Conservation (phyloP, 192 early-diverging fungal genomes). For the Umbelopsis vinacea region DNA sequence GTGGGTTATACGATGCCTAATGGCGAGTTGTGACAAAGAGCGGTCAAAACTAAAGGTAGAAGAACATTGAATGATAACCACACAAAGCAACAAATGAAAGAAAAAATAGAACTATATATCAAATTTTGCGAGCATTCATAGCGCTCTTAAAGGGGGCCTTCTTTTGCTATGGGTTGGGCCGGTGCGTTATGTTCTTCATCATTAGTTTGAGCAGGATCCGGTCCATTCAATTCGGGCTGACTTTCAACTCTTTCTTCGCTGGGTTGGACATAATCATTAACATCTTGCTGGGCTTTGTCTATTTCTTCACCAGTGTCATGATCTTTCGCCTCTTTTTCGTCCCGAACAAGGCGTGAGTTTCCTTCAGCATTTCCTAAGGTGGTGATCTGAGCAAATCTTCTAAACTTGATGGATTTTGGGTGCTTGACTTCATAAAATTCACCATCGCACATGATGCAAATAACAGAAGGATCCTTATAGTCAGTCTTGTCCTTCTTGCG, state of each 20-base stretch:
- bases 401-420: conserved; percentile 60
- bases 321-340: conserved; percentile 25
- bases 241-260: neutral
- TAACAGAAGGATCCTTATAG: conserved; percentile 44
- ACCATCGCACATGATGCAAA: conserved; percentile 79
- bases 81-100: no score
- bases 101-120: no score
- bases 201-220: neutral
- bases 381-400: conserved; percentile 69
- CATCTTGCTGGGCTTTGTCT: neutral
- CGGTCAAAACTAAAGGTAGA: no score
- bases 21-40: no score
- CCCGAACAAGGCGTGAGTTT: conserved; percentile 32
- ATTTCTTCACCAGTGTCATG: neutral
- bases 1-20: no score
- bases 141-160: neutral
- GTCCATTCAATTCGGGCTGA: neutral
- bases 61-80: no score
- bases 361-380: conserved; percentile 50
- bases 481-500: conserved; percentile 25
- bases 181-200: neutral
- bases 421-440: conserved; percentile 74
- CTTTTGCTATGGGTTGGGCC: neutral
- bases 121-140: no score
- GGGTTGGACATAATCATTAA: conserved; percentile 7